Base-by-base conservation (phyloP, 495 filamentous ascomycete genomes). In the Chlorociboria aeruginascens region DNA sequence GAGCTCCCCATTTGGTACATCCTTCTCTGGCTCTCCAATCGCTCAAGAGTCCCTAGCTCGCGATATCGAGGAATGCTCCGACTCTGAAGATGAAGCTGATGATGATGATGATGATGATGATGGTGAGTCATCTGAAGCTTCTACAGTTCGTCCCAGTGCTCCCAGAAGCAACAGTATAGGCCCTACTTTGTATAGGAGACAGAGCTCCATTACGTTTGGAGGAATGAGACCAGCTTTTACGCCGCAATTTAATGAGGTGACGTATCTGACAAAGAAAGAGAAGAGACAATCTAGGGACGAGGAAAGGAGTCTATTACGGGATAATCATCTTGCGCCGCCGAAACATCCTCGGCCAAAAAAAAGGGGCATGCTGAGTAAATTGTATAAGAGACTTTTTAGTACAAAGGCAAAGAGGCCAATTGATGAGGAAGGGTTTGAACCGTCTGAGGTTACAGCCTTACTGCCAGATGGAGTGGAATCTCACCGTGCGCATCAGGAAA, bases 291-390 rank as follows among this genome's bases (percentile, higher is more conserved):
- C 40, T 6, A 52, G 52, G n/a, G 66, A 76, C 20, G 84, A 89
- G 41, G 87, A 92, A 63, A 70, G 83, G 45, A 78, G 80, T 48
- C 64, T 95, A 36, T 62, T 94, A 28, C 69, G 81, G 43, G 87
- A 94, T 56, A 92, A 90, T 57, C 69, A 83, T 56, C 61, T 92
- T 47, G 73, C 88, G 11, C 73, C 78, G 7, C 76, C 81, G 12
- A 81, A 83, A 53, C 75, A 80, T 56, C 64, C 67, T 6, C 41
- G 51, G 12, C 40, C 43, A 3, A 14, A 40, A 14, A 43, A 52
- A 11, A 34, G 50, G 16, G 50, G 44, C 33, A 30, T 36, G 17
- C 33, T 57, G 3, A 47, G 28, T 28, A 61, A 61, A 37, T 43
- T 68, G 33, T 73, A 69, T 46, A 62, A 58, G 32, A 36, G 52